Conservation (phyloP, 1,284 basidiomycete genomes). For the Papiliotrema flavescens region DNA sequence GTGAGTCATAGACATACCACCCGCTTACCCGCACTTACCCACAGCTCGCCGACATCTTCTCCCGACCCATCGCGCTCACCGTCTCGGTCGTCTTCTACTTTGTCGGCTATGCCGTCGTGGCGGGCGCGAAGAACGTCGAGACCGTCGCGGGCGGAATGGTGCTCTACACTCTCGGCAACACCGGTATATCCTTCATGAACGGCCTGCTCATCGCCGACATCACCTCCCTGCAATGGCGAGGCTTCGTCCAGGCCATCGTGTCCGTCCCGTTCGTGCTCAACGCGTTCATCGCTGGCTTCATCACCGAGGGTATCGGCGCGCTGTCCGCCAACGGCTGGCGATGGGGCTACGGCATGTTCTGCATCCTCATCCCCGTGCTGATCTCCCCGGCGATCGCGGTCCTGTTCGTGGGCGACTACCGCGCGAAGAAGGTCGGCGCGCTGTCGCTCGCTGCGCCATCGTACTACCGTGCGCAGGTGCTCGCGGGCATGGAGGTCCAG, state of each 20-base stretch:
- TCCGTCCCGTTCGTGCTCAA: constrained; percentile 60
- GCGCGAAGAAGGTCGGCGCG: constrained; percentile 39
- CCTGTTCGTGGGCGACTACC: constrained; percentile 45
- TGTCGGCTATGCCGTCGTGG: constrained; percentile 39
- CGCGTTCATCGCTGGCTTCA: constrained; percentile 43
- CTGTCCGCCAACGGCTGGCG: constrained; percentile 57
- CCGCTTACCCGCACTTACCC: neutral
- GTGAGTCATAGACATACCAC: constrained; percentile 10
- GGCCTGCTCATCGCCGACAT: constrained; percentile 59
- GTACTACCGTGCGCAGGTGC: constrained; percentile 13
- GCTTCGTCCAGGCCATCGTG: constrained; percentile 65
- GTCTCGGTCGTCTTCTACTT: constrained; percentile 32
- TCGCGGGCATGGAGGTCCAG: constrained; percentile 6
- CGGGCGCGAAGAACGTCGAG: constrained; percentile 27
- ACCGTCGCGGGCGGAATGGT: constrained; percentile 40
- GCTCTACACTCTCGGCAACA: constrained; percentile 39
- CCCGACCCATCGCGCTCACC: constrained; percentile 26
- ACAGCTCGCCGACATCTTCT: constrained; percentile 26
- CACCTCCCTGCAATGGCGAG: constrained; percentile 72
- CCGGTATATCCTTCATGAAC: constrained; percentile 26
- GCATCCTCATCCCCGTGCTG: constrained; percentile 42
- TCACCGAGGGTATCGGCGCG: constrained; percentile 61
- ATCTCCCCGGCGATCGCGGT: constrained; percentile 34
- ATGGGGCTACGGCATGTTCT: constrained; percentile 58
- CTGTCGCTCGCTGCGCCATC: constrained; percentile 22